Percentiles rank a stretch among this genome's conserved stretches.
phyloP scores from a whole-genome alignment of 2,329 filamentous ascomycete species.

The Talaromyces sp. region DNA sequence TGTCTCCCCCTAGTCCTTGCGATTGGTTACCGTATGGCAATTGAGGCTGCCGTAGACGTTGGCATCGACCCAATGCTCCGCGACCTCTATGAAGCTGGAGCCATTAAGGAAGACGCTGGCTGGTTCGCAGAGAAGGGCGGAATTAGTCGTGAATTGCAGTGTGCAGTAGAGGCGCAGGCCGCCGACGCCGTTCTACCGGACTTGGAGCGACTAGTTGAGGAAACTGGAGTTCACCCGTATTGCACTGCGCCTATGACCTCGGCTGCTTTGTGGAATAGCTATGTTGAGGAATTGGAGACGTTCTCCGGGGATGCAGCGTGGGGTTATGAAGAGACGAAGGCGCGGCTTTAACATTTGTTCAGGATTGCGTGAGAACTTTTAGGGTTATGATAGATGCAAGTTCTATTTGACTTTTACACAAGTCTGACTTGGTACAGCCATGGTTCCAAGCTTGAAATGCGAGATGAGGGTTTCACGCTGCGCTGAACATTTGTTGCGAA shows the following conservation, averaged over 20 bases:
- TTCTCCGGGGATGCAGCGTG: neutral
- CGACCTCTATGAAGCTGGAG: neutral
- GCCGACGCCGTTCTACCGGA: neutral
- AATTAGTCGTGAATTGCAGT: neutral
- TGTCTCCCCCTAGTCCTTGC: slow-evolving; percentile 4
- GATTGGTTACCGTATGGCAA: slow-evolving; percentile 5
- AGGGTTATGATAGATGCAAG: neutral
- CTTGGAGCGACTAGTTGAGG: neutral
- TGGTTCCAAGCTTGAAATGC: neutral
- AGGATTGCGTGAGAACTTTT: neutral
- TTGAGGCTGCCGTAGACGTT: slow-evolving; percentile 1
- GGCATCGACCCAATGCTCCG: neutral
- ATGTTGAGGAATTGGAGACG: slow-evolving; percentile 4
- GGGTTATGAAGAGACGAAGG: neutral
- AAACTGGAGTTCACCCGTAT: slow-evolving; percentile 1
- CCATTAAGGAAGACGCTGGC: neutral
- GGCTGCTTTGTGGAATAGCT: neutral
- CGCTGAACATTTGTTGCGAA: neutral
- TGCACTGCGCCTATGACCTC: slow-evolving; percentile 11
- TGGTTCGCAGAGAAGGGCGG: neutral
- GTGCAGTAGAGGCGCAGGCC: neutral
- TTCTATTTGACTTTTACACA: neutral
- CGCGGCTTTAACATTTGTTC: neutral
- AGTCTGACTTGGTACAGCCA: neutral
- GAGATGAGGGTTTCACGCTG: neutral